Percentiles rank a stretch among this genome's conserved stretches.
Evolutionary conservation across 1,284 basidiomycete species (phyloP).

Genomic region (Volvariella volvacea): DNA sequence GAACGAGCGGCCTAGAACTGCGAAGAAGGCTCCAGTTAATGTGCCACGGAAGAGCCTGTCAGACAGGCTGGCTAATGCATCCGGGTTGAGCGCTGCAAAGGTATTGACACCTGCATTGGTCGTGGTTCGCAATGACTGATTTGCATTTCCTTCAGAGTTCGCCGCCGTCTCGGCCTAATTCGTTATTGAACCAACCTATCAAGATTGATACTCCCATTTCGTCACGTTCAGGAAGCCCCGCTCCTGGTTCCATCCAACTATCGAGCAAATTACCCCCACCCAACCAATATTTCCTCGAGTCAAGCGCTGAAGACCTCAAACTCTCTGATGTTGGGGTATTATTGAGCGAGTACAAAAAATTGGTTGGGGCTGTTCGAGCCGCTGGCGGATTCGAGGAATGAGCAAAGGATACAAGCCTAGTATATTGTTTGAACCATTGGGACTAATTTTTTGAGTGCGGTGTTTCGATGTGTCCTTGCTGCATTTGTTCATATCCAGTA

Average conservation of each 20-base stretch:
- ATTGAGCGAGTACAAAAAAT: conserved; percentile 66
- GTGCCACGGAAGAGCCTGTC: conserved; percentile 54
- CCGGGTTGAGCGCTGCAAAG: conserved; percentile 45
- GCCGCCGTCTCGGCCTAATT: conserved; percentile 40
- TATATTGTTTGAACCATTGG: too few relatives aligned
- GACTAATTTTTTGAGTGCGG: too few relatives aligned
- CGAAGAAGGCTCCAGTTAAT: conserved; percentile 13
- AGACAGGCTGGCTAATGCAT: conserved; percentile 70
- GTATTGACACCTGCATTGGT: conserved; percentile 12
- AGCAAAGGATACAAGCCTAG: too few relatives aligned
- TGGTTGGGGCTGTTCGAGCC: conserved; percentile 44
- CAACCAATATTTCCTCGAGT: conserved; percentile 60
- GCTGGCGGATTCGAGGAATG: conserved; percentile 36
- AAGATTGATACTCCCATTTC: conserved; percentile 23
- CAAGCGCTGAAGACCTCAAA: conserved; percentile 63
- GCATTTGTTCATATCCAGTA: too few relatives aligned
- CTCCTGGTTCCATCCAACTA: conserved; percentile 10
- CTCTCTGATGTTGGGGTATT: conserved; percentile 72
- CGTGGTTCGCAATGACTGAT: not conserved
- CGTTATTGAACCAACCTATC: conserved; percentile 24
- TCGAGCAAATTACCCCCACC: conserved; percentile 39
- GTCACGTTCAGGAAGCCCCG: conserved; percentile 39
- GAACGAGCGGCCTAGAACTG: conserved; percentile 38
- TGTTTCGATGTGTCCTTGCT: too few relatives aligned
- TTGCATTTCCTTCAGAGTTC: conserved; percentile 22